Evolutionary conservation across 2,329 filamentous ascomycete genomes (phyloP).

Genomic region (Fusarium pseudonygamai): DNA sequence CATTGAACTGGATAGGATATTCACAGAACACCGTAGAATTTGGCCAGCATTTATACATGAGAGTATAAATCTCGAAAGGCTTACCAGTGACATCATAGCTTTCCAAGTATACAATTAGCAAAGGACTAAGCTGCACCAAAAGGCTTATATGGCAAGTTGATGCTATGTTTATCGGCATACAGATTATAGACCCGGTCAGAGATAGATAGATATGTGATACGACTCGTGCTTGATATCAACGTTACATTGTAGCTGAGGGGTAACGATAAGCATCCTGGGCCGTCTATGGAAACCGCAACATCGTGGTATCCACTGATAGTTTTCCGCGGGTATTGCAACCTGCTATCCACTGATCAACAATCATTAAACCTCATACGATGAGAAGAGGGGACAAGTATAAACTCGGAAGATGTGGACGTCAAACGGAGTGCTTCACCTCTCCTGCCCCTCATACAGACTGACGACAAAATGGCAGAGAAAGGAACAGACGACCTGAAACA

Average conservation of each 20-base stretch:
- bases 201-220: not conserved
- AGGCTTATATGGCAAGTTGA: fast-evolving
- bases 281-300: not conserved
- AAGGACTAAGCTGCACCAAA: not conserved
- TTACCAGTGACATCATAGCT: fast-evolving
- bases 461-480: not conserved
- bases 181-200: not conserved
- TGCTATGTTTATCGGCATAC: not conserved
- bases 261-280: not conserved
- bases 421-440: fast-evolving
- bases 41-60: too few relatives aligned
- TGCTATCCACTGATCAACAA: not conserved
- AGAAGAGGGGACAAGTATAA: not conserved
- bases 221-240: not conserved
- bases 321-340: not conserved
- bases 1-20: too few relatives aligned
- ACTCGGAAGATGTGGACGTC: not conserved
- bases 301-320: not conserved
- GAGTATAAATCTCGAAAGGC: too few relatives aligned
- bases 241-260: not conserved
- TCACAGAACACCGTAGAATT: too few relatives aligned
- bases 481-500: not conserved
- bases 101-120: not conserved
- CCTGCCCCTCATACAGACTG: fast-evolving
- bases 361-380: fast-evolving